Base-by-base conservation (phyloP, 148 eudicot species). In the Rheum nobile region DNA sequence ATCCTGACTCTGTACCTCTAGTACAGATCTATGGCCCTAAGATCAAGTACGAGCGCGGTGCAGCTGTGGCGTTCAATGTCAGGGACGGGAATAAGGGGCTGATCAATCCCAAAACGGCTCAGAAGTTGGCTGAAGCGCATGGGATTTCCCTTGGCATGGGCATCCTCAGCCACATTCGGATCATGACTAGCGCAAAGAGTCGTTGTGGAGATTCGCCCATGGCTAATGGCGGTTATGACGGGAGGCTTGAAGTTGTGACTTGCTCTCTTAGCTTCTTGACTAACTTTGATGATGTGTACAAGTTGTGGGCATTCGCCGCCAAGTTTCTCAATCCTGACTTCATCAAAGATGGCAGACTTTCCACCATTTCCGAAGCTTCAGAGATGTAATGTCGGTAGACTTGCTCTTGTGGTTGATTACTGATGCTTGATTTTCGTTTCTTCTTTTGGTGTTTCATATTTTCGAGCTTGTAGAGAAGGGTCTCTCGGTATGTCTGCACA, bases 21-120 rank as follows among this genome's bases (percentile, higher is more conserved):
- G 91, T 95, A 77, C 96, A 90, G 72, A 95, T 95, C 22, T 95
- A 91, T 67, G 98, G 98, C 34, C 98, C 98, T 24, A 95, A 95
- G 79, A 95, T 95, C 26, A 90, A 91, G 74, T 95, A 95, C 46
- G 98, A 95, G 83, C 84, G 98, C 72, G 98, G 98, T 19, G 98
- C 93, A 47, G 83, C 98, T 6, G 97, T 95, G 75, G 97, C 98
- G 10, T 95, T 95, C 76, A 95, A 90, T 65, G 85, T 95, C 72
- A 88, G 90, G 81, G 89, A 88, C 77, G 79, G 81, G 75, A 84
- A 83, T 67, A 75, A 79, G 55, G 96, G 96, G 43, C 76, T 91
- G 24, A 78, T 95, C 1, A 91, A 81, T 71, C 98, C 98, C 0
- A 97, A 95, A 67, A 72, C 87, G 0, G 91, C 91, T 77, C 96